phyloP scores from a whole-genome alignment of 176 grass and related monocot species.

The Lolium rigidum region DNA sequence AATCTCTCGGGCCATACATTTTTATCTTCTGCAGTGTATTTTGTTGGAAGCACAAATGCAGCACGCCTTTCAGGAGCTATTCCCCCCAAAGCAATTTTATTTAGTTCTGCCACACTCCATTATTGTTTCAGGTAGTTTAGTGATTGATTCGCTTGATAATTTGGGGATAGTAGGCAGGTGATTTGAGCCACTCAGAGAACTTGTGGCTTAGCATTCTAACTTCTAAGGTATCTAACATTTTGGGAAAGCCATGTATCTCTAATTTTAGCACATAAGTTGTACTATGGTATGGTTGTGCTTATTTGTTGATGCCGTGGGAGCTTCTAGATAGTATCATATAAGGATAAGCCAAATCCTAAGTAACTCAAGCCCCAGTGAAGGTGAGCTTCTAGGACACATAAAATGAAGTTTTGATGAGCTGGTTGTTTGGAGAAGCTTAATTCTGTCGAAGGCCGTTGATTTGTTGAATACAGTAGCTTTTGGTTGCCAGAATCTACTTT shows the following conservation, averaged over 20 bases:
- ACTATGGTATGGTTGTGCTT: not conserved
- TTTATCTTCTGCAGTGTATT: not conserved
- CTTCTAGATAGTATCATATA: slow-evolving; percentile 34
- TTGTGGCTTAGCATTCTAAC: slow-evolving; percentile 11
- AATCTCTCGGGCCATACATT: not conserved
- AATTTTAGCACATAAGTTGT: not conserved
- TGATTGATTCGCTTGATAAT: slow-evolving; percentile 12
- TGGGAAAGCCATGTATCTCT: not conserved
- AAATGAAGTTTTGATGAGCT: not conserved
- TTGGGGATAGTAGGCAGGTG: not conserved
- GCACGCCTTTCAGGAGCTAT: slow-evolving; percentile 13
- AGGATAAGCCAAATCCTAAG: not conserved
- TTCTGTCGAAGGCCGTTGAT: slow-evolving; percentile 1
- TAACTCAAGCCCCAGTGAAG: slow-evolving; percentile 1
- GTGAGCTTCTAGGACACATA: not conserved
- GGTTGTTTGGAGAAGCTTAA: slow-evolving; percentile 16
- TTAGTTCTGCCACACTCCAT: not conserved
- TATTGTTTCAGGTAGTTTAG: slow-evolving; percentile 25
- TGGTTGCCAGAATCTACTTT: slow-evolving; percentile 6
- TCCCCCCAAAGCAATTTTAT: not conserved
- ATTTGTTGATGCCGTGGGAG: not conserved
- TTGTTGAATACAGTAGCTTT: not conserved
- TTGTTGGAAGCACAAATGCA: not conserved
- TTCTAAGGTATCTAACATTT: slow-evolving; percentile 24
- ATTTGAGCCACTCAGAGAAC: not conserved